Evolutionary conservation across 768 basidiomycete genomes (phyloP).

Genomic region (Tricholoma hemisulphureum): DNA sequence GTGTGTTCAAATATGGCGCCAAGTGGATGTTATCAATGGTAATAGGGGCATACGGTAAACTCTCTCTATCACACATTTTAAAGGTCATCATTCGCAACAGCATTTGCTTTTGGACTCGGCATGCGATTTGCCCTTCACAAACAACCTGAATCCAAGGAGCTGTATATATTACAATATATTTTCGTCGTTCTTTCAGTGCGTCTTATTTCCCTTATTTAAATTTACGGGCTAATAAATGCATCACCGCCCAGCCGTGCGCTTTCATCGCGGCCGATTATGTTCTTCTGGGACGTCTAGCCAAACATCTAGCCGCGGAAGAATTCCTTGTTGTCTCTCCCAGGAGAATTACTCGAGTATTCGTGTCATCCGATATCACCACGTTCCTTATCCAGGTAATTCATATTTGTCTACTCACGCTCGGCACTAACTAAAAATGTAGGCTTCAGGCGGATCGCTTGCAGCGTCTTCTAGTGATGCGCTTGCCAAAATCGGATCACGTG

Average conservation of each 20-base stretch:
- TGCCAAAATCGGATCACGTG: conserved; percentile 34
- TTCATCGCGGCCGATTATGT: conserved; percentile 72
- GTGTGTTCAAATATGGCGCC: conserved; percentile 43
- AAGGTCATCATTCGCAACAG: conserved; percentile 28
- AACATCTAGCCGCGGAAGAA: conserved; percentile 43
- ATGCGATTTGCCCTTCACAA: conserved; percentile 54
- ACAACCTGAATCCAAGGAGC: conserved; percentile 49
- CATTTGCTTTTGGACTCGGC: conserved; percentile 55
- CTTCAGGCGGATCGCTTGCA: conserved; percentile 47
- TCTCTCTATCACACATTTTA: background rate
- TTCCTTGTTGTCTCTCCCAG: conserved; percentile 49
- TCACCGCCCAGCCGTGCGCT: conserved; percentile 56
- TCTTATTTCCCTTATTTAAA: background rate
- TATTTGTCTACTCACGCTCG: background rate
- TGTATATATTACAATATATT: conserved; percentile 57
- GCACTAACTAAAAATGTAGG: conserved; percentile 26
- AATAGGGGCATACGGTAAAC: conserved; percentile 58
- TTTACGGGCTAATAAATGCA: background rate
- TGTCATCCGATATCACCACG: conserved; percentile 61
- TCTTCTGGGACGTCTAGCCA: conserved; percentile 60
- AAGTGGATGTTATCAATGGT: conserved; percentile 62
- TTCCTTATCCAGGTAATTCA: conserved; percentile 59
- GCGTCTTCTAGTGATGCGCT: conserved; percentile 36
- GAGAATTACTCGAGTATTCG: conserved; percentile 57
- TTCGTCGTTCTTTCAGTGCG: conserved; percentile 59